Evolutionary conservation across 164 flowering plant species (phyloP).

Genomic region (Protea cynaroides): DNA sequence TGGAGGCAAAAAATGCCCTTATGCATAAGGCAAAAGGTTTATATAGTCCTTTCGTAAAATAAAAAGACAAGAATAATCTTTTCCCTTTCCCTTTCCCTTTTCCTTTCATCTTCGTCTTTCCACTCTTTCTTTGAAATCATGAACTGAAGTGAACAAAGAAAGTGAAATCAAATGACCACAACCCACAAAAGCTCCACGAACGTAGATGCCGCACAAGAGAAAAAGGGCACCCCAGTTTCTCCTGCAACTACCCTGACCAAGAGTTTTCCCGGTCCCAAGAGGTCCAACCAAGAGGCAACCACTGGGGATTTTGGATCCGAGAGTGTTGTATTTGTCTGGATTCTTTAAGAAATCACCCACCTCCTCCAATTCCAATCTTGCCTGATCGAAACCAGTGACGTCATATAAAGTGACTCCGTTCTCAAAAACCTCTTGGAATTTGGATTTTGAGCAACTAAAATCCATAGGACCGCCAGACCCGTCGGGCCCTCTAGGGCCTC

Average conservation of each 20-base stretch:
- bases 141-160: no score
- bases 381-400: slow-evolving; percentile 96
- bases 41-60: no score
- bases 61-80: no score
- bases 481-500: slow-evolving; percentile 84
- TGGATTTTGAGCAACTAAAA: slow-evolving; percentile 84
- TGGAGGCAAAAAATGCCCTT: no score
- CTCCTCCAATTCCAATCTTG: slow-evolving; percentile 82
- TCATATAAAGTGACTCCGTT: slow-evolving; percentile 85
- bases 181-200: slow-evolving; percentile 92
- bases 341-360: slow-evolving; percentile 95
- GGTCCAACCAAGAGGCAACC: slow-evolving; percentile 97
- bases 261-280: slow-evolving; percentile 92
- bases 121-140: no score
- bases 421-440: slow-evolving; percentile 93
- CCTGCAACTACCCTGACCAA: slow-evolving; percentile 91
- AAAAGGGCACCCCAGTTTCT: slow-evolving; percentile 90
- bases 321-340: slow-evolving; percentile 86
- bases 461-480: slow-evolving; percentile 98
- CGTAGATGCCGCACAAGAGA: slow-evolving; percentile 90
- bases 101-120: no score
- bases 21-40: no score
- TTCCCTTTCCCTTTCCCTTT: no score
- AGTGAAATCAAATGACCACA: no score
- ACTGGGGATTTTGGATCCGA: slow-evolving; percentile 91